These are phyloP conservation scores for Pisolithus microcarpus DNA, from an alignment of 768 basidiomycete genomes.

Conservation along the genomic window DNA sequence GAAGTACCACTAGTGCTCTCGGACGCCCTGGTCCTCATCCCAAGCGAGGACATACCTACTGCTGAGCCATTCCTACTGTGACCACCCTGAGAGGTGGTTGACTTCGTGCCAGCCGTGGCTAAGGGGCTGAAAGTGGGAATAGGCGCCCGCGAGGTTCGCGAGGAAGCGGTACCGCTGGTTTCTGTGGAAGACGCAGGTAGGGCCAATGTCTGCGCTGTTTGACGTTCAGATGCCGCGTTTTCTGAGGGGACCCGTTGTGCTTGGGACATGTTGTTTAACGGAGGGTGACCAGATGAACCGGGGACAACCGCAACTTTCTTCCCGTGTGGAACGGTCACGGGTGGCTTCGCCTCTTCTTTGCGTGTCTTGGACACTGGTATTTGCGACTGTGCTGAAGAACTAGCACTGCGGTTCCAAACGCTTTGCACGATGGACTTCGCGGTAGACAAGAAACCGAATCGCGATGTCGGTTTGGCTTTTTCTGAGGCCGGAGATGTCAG, in stretches of 20 bases:
- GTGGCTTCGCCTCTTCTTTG: conserved; percentile 10
- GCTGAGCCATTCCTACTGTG: conserved; percentile 12
- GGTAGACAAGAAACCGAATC: conserved; percentile 62
- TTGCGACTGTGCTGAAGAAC: conserved; percentile 17
- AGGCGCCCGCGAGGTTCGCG: conserved; percentile 16
- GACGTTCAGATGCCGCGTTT: conserved; percentile 6
- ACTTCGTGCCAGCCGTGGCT: conserved; percentile 7
- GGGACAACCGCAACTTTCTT: conserved; percentile 18
- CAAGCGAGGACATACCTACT: conserved; percentile 32
- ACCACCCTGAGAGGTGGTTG: conserved; percentile 10
- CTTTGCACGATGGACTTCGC: conserved; percentile 67
- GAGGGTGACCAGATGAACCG: conserved; percentile 17
- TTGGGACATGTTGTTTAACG: conserved; percentile 7
- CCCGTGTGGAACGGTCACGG: background rate
- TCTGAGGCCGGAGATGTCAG: conserved; percentile 20
- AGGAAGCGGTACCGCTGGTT: conserved; percentile 6
- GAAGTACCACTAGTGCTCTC: conserved; percentile 14
- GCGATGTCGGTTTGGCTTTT: conserved; percentile 34
- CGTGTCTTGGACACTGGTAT: conserved; percentile 23
- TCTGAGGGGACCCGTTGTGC: conserved; percentile 14
- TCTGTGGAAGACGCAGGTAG: conserved; percentile 6
- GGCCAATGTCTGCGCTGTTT: conserved; percentile 7
- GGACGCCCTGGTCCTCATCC: conserved; percentile 27
- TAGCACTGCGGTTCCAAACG: conserved; percentile 60
- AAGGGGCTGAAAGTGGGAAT: conserved; percentile 13